Base-by-base conservation (phyloP, 768 basidiomycete species). In the Calocybe indica region DNA sequence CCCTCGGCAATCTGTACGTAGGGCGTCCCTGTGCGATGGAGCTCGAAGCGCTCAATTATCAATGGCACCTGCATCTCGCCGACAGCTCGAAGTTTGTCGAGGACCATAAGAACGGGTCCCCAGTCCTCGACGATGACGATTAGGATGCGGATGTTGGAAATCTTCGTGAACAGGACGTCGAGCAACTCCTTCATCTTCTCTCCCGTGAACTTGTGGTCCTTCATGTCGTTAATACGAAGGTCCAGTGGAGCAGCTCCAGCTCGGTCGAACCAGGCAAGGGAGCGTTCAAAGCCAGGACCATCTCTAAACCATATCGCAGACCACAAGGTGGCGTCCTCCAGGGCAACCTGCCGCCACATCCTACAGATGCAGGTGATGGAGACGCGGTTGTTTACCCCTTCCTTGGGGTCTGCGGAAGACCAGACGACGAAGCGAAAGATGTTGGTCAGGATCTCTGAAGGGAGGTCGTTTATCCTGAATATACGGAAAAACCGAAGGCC, bases 231-330 rank as follows among this genome's bases (percentile, higher is more conserved):
- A 55, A 88, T 75, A 31, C 81, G 76, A n/a, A 88, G 53, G 47
- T 85, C 83, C 51, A 88, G 55, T 2, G 76, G 66, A 2, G 79
- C 67, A 2, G 68, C 58, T 1, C 77, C 76, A 2, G 83, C 75
- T 45, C 85, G 70, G 13, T 77, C 67, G 47, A 87, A 66, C 72
- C 78, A 85, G 40, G 72, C 64, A 47, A 74, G 64, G 5, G 83
- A 77, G 31, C 76, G 74, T 11, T 69, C 60, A 53, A 75, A 80
- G 10, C 73, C 67, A 40, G 76, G 69, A 10, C 55, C 47, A 37
- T 82, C 79, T 42, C 71, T 70, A 58, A 86, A 83, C 76, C 76
- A 82, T 47, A 88, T 71, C 12, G 79, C 76, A 54, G 75, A 83
- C 83, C 83, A 85, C 30, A 84, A 51, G 12, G 74, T 78, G 1